phyloP scores from a whole-genome alignment of 1,284 basidiomycete genomes.

The Apiotrichum laibachii region DNA sequence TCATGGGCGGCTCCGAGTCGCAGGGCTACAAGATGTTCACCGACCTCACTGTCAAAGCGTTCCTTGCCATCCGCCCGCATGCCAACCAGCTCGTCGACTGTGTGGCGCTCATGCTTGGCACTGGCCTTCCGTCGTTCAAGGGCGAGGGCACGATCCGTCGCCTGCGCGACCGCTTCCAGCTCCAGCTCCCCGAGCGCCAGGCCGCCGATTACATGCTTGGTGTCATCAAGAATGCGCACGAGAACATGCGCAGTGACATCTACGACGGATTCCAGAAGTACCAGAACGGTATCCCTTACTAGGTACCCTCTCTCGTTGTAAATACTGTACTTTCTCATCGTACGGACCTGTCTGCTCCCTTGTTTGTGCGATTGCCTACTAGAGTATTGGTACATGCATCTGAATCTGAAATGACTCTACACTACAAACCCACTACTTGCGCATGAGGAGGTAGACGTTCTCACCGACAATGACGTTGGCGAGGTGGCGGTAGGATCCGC shows the following conservation, averaged over 20 bases:
- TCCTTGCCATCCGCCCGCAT: conserved; percentile 88
- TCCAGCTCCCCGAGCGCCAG: conserved; percentile 77
- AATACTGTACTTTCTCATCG: neutral
- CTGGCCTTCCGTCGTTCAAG: conserved; percentile 93
- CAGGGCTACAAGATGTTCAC: conserved; percentile 93
- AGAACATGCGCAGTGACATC: conserved; percentile 84
- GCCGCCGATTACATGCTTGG: conserved; percentile 91
- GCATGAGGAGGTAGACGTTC: conserved; percentile 84
- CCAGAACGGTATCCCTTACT: conserved; percentile 48
- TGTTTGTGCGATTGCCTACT: neutral
- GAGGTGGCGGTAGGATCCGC: conserved; percentile 90
- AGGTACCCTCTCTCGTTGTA: neutral
- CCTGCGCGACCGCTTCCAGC: conserved; percentile 80
- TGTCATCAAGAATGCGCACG: conserved; percentile 85
- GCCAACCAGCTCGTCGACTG: conserved; percentile 84
- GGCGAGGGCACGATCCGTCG: conserved; percentile 87
- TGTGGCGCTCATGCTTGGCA: conserved; percentile 90
- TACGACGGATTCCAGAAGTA: conserved; percentile 75
- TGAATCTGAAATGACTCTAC: neutral
- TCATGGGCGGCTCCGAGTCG: conserved; percentile 93
- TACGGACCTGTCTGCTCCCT: neutral
- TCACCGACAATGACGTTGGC: conserved; percentile 88
- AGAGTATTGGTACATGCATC: conserved; percentile 24
- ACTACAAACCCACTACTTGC: conserved; percentile 58
- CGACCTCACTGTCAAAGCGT: conserved; percentile 91